phyloP scores from a whole-genome alignment of 2,329 filamentous ascomycete genomes.

The Pyrenophora tritici-repentis region DNA sequence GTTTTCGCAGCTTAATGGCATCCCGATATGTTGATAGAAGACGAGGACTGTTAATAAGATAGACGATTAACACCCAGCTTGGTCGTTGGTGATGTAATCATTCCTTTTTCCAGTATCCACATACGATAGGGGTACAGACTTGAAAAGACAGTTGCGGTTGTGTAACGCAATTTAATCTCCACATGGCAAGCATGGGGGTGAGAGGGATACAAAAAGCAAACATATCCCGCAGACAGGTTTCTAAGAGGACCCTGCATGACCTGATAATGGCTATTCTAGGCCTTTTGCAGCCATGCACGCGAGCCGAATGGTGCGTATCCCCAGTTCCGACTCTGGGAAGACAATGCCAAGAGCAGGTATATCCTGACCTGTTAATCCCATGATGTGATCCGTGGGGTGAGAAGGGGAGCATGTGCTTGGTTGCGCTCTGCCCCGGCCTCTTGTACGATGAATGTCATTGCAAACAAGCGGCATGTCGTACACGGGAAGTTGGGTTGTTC shows the following conservation, averaged over 20 bases:
- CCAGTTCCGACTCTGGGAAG: too few relatives aligned
- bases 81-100: too few relatives aligned
- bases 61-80: too few relatives aligned
- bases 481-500: too few relatives aligned
- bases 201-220: not conserved
- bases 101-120: too few relatives aligned
- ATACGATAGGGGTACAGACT: too few relatives aligned
- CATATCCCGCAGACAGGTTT: not conserved
- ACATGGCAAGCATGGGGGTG: conserved; percentile 7
- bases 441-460: too few relatives aligned
- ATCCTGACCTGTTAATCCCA: not conserved
- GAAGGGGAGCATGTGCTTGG: too few relatives aligned
- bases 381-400: not conserved
- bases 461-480: too few relatives aligned
- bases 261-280: not conserved
- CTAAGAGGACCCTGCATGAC: conserved; percentile 6
- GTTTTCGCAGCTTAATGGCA: not conserved
- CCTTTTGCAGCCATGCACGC: conserved; percentile 3
- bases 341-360: not conserved
- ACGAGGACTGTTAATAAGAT: not conserved
- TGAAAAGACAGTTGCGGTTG: not conserved
- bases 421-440: too few relatives aligned
- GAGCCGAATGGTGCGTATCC: not conserved
- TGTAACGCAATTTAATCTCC: conserved; percentile 5
- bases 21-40: not conserved